phyloP scores from a whole-genome alignment of 345 rosid species.

The Balakata baccata region DNA sequence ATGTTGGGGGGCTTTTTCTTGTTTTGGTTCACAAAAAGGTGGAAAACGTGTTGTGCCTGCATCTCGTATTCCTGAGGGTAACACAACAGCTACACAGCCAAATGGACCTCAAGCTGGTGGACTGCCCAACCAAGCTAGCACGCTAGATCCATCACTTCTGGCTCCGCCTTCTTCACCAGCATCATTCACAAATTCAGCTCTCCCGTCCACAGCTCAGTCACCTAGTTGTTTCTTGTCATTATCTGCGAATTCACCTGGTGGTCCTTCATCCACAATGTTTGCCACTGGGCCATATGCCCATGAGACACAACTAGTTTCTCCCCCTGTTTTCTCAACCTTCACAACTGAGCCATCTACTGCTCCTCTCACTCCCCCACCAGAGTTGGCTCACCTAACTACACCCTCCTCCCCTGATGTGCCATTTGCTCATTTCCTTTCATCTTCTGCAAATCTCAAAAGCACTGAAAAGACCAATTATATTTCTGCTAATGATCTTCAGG shows the following conservation, averaged over 20 bases:
- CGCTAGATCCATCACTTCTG: conserved; percentile 67
- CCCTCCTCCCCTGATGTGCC: conserved; percentile 98
- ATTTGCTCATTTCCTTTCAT: conserved; percentile 78
- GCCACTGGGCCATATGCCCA: conserved; percentile 95
- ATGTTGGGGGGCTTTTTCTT: conserved; percentile 75
- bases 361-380: conserved; percentile 95
- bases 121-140: conserved; percentile 56
- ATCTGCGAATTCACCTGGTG: conserved; percentile 82
- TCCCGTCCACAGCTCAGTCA: conserved; percentile 83
- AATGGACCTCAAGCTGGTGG: conserved; percentile 69
- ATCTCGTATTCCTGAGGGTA: conserved; percentile 72
- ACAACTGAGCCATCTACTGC: conserved; percentile 98
- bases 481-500: conserved; percentile 65
- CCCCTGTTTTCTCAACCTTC: conserved; percentile 90
- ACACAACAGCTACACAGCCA: conserved; percentile 52
- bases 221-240: conserved; percentile 67
- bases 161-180: conserved; percentile 98
- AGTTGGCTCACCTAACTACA: conserved; percentile 88
- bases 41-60: conserved; percentile 89
- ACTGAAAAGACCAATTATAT: conserved; percentile 45
- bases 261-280: conserved; percentile 81
- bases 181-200: conserved; percentile 76
- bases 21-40: conserved; percentile 77
- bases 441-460: conserved; percentile 55
- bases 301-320: conserved; percentile 89